Conservation (phyloP, 345 rosid species). For the Gossypium raimondii region DNA sequence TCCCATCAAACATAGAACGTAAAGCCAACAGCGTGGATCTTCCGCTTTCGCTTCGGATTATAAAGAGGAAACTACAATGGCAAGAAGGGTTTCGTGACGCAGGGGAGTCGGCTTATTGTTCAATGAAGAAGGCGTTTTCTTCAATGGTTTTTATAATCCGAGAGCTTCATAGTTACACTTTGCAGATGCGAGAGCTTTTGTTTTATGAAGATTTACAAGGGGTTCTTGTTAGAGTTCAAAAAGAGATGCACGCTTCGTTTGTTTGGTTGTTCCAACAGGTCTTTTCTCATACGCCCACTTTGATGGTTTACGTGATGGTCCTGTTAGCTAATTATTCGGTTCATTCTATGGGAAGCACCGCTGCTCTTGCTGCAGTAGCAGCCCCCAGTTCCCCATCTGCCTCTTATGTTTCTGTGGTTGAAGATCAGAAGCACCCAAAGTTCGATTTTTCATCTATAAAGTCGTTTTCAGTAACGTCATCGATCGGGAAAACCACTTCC, state of each 20-base stretch:
- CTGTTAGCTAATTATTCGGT: conserved; percentile 82
- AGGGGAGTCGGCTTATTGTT: conserved; percentile 58
- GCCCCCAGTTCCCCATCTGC: conserved; percentile 28
- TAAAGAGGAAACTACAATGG: conserved; percentile 76
- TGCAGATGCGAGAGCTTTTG: conserved; percentile 72
- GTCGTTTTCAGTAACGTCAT: conserved; percentile 44
- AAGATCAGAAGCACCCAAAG: conserved; percentile 31
- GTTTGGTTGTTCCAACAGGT: conserved; percentile 93
- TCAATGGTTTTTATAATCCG: conserved; percentile 92
- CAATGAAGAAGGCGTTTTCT: conserved; percentile 76
- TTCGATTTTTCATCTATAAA: conserved; percentile 48
- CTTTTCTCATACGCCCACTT: conserved; percentile 82
- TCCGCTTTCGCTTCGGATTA: conserved; percentile 73
- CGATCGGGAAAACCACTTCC: conserved; percentile 44
- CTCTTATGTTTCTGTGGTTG: conserved; percentile 20
- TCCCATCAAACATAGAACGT: conserved; percentile 58
- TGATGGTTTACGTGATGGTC: conserved; percentile 89
- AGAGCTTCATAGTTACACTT: conserved; percentile 64
- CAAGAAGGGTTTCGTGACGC: conserved; percentile 55
- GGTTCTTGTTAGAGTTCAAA: conserved; percentile 58
- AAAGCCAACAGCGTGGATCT: conserved; percentile 79
- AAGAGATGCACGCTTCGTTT: conserved; percentile 79
- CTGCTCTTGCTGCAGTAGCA: conserved; percentile 38
- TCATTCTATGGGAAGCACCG: conserved; percentile 51
- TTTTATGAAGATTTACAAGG: conserved; percentile 68